Conservation (phyloP, 306 rosid species). For the Castanea crenata region DNA sequence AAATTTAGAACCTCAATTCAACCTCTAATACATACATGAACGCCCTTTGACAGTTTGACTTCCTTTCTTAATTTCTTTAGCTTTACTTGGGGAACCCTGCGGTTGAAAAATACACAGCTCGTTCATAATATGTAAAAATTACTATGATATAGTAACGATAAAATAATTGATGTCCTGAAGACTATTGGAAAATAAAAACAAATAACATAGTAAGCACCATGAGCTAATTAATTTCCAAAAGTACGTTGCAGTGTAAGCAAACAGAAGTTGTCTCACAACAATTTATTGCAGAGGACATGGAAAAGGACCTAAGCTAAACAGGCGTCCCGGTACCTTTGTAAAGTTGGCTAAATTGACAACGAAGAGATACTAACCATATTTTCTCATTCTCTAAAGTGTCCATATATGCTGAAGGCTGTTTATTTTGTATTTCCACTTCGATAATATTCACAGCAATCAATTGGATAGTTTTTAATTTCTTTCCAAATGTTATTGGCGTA, state of each 20-base stretch:
- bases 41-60: too few relatives aligned
- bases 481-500: too few relatives aligned
- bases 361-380: conserved; percentile 35
- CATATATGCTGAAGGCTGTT: background rate
- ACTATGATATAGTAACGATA: background rate
- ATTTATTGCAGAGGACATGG: conserved; percentile 57
- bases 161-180: background rate
- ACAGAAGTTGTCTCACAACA: conserved; percentile 35
- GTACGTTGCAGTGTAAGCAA: conserved; percentile 31
- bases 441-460: conserved; percentile 2
- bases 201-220: conserved; percentile 9
- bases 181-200: background rate
- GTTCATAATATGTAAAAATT: too few relatives aligned
- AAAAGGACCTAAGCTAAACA: conserved; percentile 48
- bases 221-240: conserved; percentile 28
- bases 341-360: conserved; percentile 35
- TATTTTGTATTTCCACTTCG: conserved; percentile 25
- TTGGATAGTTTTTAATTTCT: background rate
- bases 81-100: too few relatives aligned
- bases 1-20: too few relatives aligned
- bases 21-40: too few relatives aligned
- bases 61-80: too few relatives aligned
- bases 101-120: too few relatives aligned
- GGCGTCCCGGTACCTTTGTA: background rate
- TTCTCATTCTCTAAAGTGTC: conserved; percentile 20